Evolutionary conservation across 2,329 filamentous ascomycete genomes (phyloP), one percentile per base, ranked within the genome.

Genomic region (Aspergillus viridinutans): DNA sequence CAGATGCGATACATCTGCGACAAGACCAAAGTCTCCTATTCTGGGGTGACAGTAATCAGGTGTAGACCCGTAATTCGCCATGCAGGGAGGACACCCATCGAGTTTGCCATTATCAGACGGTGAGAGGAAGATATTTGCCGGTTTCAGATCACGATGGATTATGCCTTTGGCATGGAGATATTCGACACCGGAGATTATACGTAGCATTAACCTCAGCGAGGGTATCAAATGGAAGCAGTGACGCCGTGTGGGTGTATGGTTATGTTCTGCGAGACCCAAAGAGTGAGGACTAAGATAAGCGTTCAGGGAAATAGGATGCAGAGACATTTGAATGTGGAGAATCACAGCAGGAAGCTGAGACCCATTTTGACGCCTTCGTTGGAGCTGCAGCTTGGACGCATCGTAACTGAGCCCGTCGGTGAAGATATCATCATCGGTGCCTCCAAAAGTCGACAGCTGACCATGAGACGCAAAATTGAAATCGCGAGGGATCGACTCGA

Each of bases 21-120:
- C 85, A 4, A 88, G 79, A 2, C 86, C 86, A 64, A 89, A 89
- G 65, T 89, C 86, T 1, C 86, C 86, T 53, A 89, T 88, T 4
- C 84, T 80, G 10, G 86, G 83, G 42, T 80, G 81, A 32, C 84
- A 72, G 57, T 80, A 81, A 14, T 78, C 64, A 23, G 63, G 56
- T 3, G 65, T 63, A 2, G 64, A 57, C 2, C 65, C 65, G 8
- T 66, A 57, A 6, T 64, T 61, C 8, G 53, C 58, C 29, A 64
- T 62, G 57, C 84, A 88, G 1, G 74, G 62, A 9, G 64, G 62
- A 62, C 83, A 85, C 0, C 63, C 68, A 1, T 75, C 72, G 1
- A 81, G 64, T 47, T 81, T 72, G n/a, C 81, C 73, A 21, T 75
- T 78, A 20, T 81, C 78, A 3, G 77, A 69, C 0, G 75, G 73